A percentile compares a stretch with the other conserved stretches of the same genome.
Evolutionary conservation across 2,329 filamentous ascomycete species (phyloP).

Genomic region (Xylaria sp.): DNA sequence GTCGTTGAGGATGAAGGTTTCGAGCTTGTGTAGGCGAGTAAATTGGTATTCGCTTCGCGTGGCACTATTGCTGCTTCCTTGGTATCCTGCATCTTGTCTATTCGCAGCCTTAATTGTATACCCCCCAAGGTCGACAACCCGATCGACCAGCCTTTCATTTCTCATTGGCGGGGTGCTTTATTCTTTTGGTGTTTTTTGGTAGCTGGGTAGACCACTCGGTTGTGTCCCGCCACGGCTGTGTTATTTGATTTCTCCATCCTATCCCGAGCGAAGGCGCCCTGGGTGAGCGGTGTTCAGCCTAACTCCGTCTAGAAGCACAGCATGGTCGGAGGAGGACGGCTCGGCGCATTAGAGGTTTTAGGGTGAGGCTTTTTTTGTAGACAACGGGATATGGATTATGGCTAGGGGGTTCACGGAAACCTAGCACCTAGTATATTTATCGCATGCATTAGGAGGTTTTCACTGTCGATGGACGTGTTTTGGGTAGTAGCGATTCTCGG

Average conservation of each 20-base stretch:
- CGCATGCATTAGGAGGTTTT: slow-evolving; percentile 2
- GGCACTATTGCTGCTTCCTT: slow-evolving; percentile 14
- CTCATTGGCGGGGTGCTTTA: slow-evolving; percentile 14
- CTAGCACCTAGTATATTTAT: background rate
- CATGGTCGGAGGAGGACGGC: slow-evolving; percentile 36
- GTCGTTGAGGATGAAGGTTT: slow-evolving; percentile 50
- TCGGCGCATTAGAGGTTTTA: slow-evolving; percentile 31
- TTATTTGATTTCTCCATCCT: slow-evolving; percentile 25
- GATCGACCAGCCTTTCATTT: slow-evolving; percentile 4
- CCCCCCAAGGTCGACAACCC: background rate
- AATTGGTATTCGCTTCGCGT: slow-evolving; percentile 3
- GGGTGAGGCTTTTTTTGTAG: slow-evolving; percentile 7
- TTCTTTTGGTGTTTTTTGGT: background rate
- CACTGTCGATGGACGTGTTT: slow-evolving; percentile 6
- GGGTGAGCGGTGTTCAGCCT: slow-evolving; percentile 36
- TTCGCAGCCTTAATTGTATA: slow-evolving; percentile 17
- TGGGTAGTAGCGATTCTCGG: slow-evolving; percentile 6
- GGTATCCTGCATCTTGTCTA: background rate
- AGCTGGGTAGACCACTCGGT: background rate
- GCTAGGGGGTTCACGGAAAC: background rate
- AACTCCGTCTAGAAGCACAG: slow-evolving; percentile 30
- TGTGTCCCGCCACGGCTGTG: background rate
- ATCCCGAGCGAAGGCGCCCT: slow-evolving; percentile 22
- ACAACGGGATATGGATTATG: background rate
- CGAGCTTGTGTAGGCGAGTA: slow-evolving; percentile 44